phyloP scores from a whole-genome alignment of 441 rosid genomes.

The Cnidoscolus chayamansa region DNA sequence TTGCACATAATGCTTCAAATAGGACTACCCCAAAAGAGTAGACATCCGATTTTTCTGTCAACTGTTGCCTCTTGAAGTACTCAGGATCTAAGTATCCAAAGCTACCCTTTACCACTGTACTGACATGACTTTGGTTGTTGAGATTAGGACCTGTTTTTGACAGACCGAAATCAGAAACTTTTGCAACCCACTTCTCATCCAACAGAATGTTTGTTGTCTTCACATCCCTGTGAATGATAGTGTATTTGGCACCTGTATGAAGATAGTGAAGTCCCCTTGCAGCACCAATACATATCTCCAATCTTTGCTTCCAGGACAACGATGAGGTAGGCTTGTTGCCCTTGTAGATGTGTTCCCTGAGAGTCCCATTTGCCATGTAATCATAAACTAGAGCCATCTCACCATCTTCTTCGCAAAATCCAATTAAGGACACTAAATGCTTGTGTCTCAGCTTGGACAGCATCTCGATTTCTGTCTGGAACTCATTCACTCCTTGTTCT shows the following conservation, averaged over 20 bases:
- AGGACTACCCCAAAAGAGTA: conserved; percentile 83
- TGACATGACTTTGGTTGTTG: conserved; percentile 58
- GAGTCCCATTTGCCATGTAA: conserved; percentile 67
- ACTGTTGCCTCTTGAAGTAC: too few species aligned
- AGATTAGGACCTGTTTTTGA: conserved; percentile 71
- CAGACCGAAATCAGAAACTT: conserved; percentile 76
- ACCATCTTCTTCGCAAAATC: conserved; percentile 80
- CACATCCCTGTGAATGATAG: conserved; percentile 76
- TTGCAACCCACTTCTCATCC: conserved; percentile 73
- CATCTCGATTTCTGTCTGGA: conserved; percentile 85
- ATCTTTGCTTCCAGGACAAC: conserved; percentile 62
- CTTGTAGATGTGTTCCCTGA: conserved; percentile 70
- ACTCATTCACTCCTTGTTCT: conserved; percentile 80
- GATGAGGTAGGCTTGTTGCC: conserved; percentile 38
- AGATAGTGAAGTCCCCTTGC: conserved; percentile 81
- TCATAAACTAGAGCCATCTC: conserved; percentile 74
- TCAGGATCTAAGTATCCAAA: too few species aligned
- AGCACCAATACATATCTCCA: conserved; percentile 65
- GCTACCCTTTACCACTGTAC: conserved; percentile 36
- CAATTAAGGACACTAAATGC: conserved; percentile 82
- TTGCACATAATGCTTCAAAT: conserved; percentile 60
- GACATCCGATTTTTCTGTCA: conserved; percentile 36
- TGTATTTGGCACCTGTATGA: conserved; percentile 75
- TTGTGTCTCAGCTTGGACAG: conserved; percentile 79
- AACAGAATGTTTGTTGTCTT: conserved; percentile 77